Percentiles rank a stretch among this genome's conserved stretches.
These are phyloP conservation scores for Termitomyces sp. DNA, from an alignment of 768 basidiomycete genomes.

Conservation along the genomic window DNA sequence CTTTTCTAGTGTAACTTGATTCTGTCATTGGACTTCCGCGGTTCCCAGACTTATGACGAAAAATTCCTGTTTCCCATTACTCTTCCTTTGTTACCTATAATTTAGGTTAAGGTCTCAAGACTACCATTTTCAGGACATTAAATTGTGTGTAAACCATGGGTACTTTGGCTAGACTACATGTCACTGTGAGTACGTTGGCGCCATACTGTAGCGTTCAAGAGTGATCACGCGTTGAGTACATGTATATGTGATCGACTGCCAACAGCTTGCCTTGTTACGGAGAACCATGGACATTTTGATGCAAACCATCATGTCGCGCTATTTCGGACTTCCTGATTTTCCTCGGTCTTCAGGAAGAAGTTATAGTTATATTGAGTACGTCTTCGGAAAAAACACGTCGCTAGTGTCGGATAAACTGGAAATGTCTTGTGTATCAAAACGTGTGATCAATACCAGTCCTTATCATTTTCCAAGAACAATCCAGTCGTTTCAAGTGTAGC, in stretches of 20 bases:
- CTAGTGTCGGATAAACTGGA: no score
- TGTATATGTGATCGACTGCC: no score
- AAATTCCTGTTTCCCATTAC: neutral
- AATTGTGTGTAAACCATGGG: neutral
- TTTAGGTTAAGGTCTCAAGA: neutral
- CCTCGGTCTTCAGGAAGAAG: no score
- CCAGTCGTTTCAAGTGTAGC: no score
- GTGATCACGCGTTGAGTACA: neutral
- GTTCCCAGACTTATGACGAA: neutral
- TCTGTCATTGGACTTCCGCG: neutral
- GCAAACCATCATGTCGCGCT: neutral
- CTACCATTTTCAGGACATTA: neutral
- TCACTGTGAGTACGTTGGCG: neutral
- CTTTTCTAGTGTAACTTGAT: neutral
- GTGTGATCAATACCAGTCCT: no score
- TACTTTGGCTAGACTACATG: neutral
- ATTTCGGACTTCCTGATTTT: neutral
- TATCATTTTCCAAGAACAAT: no score
- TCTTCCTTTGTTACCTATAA: neutral
- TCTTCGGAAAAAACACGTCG: no score
- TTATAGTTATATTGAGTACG: no score
- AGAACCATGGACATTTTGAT: neutral
- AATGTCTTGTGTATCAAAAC: no score
- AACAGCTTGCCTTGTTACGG: no score
- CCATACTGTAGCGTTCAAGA: neutral